These are phyloP conservation scores for Paradendryphiella salina DNA, from an alignment of 2,329 filamentous ascomycete species.

Conservation along the genomic window DNA sequence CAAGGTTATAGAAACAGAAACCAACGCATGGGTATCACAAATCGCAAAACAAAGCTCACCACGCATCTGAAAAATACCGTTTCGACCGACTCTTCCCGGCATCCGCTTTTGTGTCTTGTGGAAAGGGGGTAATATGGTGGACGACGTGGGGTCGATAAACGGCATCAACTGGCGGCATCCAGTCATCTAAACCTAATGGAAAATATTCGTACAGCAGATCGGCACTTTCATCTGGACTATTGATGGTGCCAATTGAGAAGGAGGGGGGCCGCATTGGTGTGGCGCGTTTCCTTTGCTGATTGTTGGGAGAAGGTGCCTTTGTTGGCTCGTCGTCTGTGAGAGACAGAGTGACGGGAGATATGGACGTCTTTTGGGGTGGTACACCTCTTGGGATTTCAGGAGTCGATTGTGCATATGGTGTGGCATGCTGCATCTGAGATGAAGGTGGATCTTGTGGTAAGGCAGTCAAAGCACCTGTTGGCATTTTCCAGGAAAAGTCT, in stretches of 20 bases:
- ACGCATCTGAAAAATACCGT: conserved; percentile 54
- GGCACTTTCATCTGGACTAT: conserved; percentile 72
- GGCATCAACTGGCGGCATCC: conserved; percentile 87
- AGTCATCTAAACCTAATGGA: conserved; percentile 86
- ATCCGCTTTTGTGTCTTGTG: conserved; percentile 52
- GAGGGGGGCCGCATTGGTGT: conserved; percentile 50
- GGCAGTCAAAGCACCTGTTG: conserved; percentile 49
- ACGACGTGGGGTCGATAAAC: conserved; percentile 92
- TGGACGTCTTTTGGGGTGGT: conserved; percentile 46
- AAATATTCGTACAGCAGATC: conserved; percentile 95
- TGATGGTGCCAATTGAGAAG: conserved; percentile 55
- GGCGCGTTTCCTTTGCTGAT: conserved; percentile 40
- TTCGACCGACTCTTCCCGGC: conserved; percentile 51
- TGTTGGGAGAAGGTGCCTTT: conserved; percentile 43
- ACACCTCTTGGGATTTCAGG: conserved; percentile 54
- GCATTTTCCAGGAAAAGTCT: conserved; percentile 52
- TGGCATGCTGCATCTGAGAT: conserved; percentile 38
- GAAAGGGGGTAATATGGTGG: conserved; percentile 70
- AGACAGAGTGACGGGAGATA: conserved; percentile 59
- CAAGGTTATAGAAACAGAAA: conserved; percentile 4
- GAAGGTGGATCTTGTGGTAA: conserved; percentile 48
- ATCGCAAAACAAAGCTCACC: conserved; percentile 11
- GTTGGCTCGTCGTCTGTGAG: conserved; percentile 60
- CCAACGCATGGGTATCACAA: conserved; percentile 11
- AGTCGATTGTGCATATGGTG: conserved; percentile 57